Conservation (phyloP, 768 basidiomycete genomes). For the Cytidiella melzeri region DNA sequence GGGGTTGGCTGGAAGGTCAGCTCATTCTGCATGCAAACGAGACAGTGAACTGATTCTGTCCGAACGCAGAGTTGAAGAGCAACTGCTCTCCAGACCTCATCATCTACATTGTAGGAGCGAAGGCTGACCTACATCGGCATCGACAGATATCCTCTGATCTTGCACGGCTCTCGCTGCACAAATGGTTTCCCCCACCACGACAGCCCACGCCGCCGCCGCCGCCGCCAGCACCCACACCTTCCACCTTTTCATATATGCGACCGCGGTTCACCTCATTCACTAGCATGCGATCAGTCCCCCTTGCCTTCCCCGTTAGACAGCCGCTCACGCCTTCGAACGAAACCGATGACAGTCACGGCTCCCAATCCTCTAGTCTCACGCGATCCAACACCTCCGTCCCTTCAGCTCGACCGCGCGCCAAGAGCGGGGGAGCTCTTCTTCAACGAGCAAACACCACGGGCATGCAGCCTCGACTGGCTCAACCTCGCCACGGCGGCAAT, state of each 20-base stretch:
- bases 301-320: constrained; percentile 36
- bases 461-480: constrained; percentile 23
- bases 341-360: constrained; percentile 49
- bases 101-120: constrained; percentile 93
- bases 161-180: constrained; percentile 76
- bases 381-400: constrained; percentile 25
- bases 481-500: constrained; percentile 40
- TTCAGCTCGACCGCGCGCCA: constrained; percentile 36
- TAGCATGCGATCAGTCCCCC: constrained; percentile 57
- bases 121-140: constrained; percentile 69
- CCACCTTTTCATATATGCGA: constrained; percentile 70
- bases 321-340: constrained; percentile 57
- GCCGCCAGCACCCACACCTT: constrained; percentile 52
- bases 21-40: background rate
- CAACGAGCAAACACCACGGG: constrained; percentile 17
- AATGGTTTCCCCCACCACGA: constrained; percentile 81
- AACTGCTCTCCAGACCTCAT: constrained; percentile 84
- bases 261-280: constrained; percentile 73
- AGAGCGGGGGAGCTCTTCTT: constrained; percentile 34
- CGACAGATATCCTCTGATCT: constrained; percentile 78
- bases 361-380: constrained; percentile 39
- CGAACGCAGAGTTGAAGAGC: constrained; percentile 71
- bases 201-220: constrained; percentile 62
- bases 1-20: constrained; percentile 86
- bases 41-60: background rate